phyloP scores from a whole-genome alignment of 2,329 filamentous ascomycete species.

The Beauveria varroae region DNA sequence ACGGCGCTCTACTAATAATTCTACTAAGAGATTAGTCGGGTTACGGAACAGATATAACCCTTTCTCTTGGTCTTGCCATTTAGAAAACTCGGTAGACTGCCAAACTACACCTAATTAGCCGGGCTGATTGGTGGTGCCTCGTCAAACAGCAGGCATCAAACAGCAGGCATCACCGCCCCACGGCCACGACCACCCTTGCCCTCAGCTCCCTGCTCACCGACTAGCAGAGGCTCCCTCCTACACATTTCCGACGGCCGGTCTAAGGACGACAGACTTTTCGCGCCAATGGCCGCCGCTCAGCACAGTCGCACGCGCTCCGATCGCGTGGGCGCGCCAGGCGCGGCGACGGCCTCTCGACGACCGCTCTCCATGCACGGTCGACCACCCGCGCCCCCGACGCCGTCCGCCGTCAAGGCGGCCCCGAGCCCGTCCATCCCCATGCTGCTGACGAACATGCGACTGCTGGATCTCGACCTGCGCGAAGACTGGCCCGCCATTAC shows the following conservation, averaged over 20 bases:
- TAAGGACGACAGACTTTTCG: not conserved
- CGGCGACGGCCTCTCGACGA: not conserved
- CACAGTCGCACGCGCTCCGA: conserved; percentile 5
- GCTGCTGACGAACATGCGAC: conserved; percentile 78
- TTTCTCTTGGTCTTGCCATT: too few species aligned
- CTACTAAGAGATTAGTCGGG: too few species aligned
- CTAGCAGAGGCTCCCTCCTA: not conserved
- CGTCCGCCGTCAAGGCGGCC: not conserved
- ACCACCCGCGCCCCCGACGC: not conserved
- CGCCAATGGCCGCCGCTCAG: conserved; percentile 8
- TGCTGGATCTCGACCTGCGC: conserved; percentile 70
- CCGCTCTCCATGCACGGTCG: conserved; percentile 4
- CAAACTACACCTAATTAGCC: too few species aligned
- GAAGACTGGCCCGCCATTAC: conserved; percentile 77
- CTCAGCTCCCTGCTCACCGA: not conserved
- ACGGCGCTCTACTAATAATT: too few species aligned
- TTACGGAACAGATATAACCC: too few species aligned
- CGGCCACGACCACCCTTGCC: not conserved
- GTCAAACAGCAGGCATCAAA: not conserved
- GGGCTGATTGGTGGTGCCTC: too few species aligned
- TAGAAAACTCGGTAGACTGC: too few species aligned
- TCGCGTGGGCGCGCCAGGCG: conserved; percentile 1
- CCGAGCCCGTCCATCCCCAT: not conserved
- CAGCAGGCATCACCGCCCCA: not conserved
- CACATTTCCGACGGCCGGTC: not conserved